These are phyloP conservation scores for Coemansia javaensis DNA, from an alignment of 192 early-diverging fungal species.

Conservation along the genomic window DNA sequence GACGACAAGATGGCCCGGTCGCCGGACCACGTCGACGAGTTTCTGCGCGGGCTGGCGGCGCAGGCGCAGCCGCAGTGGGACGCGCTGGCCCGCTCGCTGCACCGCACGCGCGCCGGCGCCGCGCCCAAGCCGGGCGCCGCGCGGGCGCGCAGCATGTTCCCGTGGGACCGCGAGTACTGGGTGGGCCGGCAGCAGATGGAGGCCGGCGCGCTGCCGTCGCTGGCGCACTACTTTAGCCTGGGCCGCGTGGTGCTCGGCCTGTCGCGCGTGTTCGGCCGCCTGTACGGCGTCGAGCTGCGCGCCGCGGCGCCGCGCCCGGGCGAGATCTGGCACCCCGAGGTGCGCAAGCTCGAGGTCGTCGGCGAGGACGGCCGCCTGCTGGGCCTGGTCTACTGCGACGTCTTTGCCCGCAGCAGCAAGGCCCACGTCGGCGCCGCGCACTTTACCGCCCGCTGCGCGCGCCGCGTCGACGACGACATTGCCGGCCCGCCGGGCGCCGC, in stretches of 20 bases:
- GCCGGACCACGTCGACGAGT: constrained; percentile 79
- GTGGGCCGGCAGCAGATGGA: constrained; percentile 49
- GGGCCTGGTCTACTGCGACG: constrained; percentile 92
- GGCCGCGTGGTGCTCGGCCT: constrained; percentile 83
- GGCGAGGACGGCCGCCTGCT: constrained; percentile 82
- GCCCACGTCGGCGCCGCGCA: constrained; percentile 84
- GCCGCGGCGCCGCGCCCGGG: constrained; percentile 64
- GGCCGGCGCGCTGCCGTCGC: constrained; percentile 39
- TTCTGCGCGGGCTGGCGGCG: constrained; percentile 66
- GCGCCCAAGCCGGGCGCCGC: background rate
- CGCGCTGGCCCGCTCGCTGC: constrained; percentile 51
- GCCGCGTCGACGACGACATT: constrained; percentile 79
- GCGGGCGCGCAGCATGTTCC: constrained; percentile 47
- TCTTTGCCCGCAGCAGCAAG: constrained; percentile 72
- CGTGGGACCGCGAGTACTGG: constrained; percentile 84
- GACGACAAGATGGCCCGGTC: constrained; percentile 90
- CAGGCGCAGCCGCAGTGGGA: constrained; percentile 57
- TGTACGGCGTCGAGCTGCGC: constrained; percentile 85
- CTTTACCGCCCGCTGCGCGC: constrained; percentile 88
- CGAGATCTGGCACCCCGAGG: constrained; percentile 88
- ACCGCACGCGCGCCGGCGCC: constrained; percentile 7
- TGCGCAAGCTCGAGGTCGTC: constrained; percentile 85
- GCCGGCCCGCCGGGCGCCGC: background rate
- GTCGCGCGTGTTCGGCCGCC: constrained; percentile 72
- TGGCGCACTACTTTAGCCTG: constrained; percentile 79